Evolutionary conservation across 306 rosid genomes (phyloP).

Genomic region (Lotus japonicus): DNA sequence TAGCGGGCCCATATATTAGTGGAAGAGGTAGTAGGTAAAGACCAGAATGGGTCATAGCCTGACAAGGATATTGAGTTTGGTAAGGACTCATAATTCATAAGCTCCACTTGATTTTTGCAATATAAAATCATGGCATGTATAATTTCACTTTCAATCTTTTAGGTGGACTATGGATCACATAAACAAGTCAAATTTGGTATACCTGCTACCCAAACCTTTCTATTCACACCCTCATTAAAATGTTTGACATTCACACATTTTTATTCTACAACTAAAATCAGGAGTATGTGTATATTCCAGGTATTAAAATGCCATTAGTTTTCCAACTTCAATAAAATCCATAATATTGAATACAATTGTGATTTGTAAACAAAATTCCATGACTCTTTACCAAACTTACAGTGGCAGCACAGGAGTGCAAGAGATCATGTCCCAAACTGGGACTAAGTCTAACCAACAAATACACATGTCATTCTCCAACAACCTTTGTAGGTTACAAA

Average conservation of each 20-base stretch:
- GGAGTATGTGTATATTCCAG: not conserved
- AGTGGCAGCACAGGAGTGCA: not conserved
- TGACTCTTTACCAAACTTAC: not conserved
- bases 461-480: constrained; percentile 1
- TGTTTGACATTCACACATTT: not conserved
- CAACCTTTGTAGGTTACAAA: not conserved
- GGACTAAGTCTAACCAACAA: not conserved
- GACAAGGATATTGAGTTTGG: constrained; percentile 40
- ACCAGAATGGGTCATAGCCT: not conserved
- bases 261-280: not conserved
- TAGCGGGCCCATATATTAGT: not conserved
- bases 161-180: not conserved
- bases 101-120: constrained; percentile 20
- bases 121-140: not conserved
- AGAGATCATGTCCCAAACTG: not conserved
- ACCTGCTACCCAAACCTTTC: constrained; percentile 30
- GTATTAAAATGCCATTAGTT: not conserved
- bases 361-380: too few species aligned
- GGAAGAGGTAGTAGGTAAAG: constrained; percentile 8
- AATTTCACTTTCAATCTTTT: not conserved
- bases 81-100: constrained; percentile 14
- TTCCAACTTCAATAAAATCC: not conserved
- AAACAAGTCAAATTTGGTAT: constrained; percentile 36
- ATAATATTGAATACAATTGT: not conserved
- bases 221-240: not conserved